Evolutionary conservation across 768 basidiomycete species (phyloP), one percentile per base, ranked within the genome.

Genomic region (Lentinula detonsa): DNA sequence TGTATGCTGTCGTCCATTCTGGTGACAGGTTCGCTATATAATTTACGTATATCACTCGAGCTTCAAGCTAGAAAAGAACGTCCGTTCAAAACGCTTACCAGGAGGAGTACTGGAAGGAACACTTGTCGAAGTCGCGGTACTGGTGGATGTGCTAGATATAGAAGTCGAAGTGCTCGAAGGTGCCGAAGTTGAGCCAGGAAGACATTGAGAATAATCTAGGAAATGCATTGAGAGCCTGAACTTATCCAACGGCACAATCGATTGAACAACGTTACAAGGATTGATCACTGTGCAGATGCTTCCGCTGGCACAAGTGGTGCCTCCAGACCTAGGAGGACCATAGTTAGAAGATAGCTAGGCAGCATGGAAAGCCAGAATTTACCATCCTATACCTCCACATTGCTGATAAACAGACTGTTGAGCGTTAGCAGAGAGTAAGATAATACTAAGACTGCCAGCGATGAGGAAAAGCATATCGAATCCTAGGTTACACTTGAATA

Each of bases 371-470:
- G 21, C 13, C 4, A 5, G n/a, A 4, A 31, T n/a, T 46, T 66
- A 78, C 81, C 82, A 82, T 71, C 78, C 78, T 35, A 72, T 77
- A 23, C 82, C 81, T 45, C 81, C 82, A 60, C 82, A 81, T 65
- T 82, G 80, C n/a, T 64, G 69, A 62, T 78, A 80, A 11, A 77
- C 62, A 2, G 72, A 66, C 61, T 76, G 75, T 57, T 81, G 79
- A 21, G 78, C 75, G n/a, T 63, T 53, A 31, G 65, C 72, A 48
- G 11, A 7, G 53, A 61, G 31, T 57, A 59, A 61, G 18, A 72
- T 46, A 21, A 72, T 43, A 23, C 65, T 62, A 50, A 75, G 57
- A 57, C 69, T 52, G 28, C 58, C 60, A 21, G 70, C 50, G 45
- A 56, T 62, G 54, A 67, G 40, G 42, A 61, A 43, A 33, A 57